Base-by-base conservation (phyloP, 345 rosid species). In the Gossypioides kirkii region DNA sequence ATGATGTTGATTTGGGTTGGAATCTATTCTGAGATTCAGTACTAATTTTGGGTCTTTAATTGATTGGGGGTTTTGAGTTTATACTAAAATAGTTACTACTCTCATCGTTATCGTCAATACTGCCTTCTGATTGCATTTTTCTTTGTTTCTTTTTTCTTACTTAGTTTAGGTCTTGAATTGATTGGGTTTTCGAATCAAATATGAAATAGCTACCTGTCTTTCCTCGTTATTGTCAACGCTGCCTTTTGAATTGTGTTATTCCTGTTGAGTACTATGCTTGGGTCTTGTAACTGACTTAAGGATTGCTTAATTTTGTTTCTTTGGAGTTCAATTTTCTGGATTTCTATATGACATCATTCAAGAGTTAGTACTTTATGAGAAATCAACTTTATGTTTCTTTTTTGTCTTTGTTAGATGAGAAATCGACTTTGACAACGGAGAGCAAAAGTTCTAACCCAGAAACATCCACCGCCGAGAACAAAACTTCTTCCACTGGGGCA, bases 381-480 rank as follows among this genome's bases (percentile, higher is more conserved):
- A 89, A 78, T 71, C 78, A 17, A 78, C 77, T 70, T 73, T 45
- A 2, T 42, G 2, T 22, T 18, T 61, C 16, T 55, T 55, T 32
- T 42, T 26, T 61, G 11, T 41, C 43, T 41, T 63, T 36, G 69
- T 52, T 47, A 91, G 97, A 81, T 79, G 88, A 85, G 83, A 93
- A 89, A 78, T 71, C 78, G 18, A 78, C 77, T 70, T 73, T 22
- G 70, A 62, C 25, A 18, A 1, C 47, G 8, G 88, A 81, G 74
- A 84, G 64, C 64, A 82, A 78, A 80, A 77, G 70, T 74, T 25
- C 87, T 54, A 68, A 58, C 59, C 47, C 90, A 32, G 92, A 83
- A 81, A 73, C 89, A 73, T 83, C 96, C 20, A 72, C 90, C 36
- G 83, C 43, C 2, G 88, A 82, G 72, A 83, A 69, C 68, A 81